Conservation (phyloP, 176 grass and related monocot species). For the Areca catechu region DNA sequence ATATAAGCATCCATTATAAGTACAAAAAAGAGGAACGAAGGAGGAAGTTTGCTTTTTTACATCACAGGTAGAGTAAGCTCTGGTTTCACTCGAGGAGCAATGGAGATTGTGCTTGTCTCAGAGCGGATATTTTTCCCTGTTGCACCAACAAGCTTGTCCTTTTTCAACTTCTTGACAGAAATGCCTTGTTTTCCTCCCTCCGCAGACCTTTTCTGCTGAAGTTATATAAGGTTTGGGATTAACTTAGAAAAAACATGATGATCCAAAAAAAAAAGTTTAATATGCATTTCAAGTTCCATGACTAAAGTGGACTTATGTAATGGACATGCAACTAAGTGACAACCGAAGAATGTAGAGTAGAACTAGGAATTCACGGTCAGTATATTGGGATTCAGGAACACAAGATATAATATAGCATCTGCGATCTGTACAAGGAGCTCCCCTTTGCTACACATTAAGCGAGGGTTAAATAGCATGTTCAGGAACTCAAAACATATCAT, state of each 20-base stretch:
- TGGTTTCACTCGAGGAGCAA: slow-evolving; percentile 67
- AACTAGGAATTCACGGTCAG: too few relatives aligned
- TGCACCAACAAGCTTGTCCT: slow-evolving; percentile 67
- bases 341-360: too few relatives aligned
- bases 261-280: not conserved
- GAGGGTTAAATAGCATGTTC: too few relatives aligned
- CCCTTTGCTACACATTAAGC: too few relatives aligned
- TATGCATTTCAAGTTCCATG: too few relatives aligned
- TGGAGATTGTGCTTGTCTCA: slow-evolving; percentile 60
- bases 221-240: too few relatives aligned
- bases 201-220: slow-evolving; percentile 55
- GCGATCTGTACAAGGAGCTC: too few relatives aligned
- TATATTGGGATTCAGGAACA: too few relatives aligned
- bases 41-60: slow-evolving; percentile 35
- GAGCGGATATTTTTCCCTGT: slow-evolving; percentile 63
- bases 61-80: slow-evolving; percentile 72
- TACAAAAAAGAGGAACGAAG: not conserved
- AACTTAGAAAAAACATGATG: slow-evolving; percentile 6
- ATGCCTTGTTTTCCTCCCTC: slow-evolving; percentile 74
- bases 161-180: slow-evolving; percentile 79
- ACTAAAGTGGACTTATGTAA: too few relatives aligned
- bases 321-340: too few relatives aligned
- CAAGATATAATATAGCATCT: too few relatives aligned
- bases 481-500: too few relatives aligned
- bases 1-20: not conserved